These are phyloP conservation scores for Akanthomyces muscarius DNA, from an alignment of 2,329 filamentous ascomycete genomes.

Conservation along the genomic window DNA sequence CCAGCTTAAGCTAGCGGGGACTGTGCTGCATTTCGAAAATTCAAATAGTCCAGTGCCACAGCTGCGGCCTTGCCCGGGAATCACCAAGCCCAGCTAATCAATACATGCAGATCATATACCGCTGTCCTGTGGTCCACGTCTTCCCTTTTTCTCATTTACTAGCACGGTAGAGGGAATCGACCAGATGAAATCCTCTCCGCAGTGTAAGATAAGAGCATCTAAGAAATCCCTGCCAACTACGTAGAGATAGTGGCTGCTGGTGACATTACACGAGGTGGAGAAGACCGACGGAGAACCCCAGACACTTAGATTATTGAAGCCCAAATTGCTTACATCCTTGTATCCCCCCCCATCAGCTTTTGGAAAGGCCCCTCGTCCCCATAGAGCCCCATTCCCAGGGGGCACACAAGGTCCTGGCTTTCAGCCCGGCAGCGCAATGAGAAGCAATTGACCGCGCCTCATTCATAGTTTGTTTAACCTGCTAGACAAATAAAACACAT, in stretches of 20 bases:
- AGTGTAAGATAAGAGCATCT: not conserved
- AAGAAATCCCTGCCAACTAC: not conserved
- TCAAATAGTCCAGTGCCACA: too few relatives aligned
- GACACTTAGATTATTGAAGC: not conserved
- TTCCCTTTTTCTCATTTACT: too few relatives aligned
- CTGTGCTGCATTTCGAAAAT: too few relatives aligned
- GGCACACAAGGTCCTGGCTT: constrained; percentile 1
- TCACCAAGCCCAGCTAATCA: too few relatives aligned
- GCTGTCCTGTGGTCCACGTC: too few relatives aligned
- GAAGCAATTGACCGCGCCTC: not conserved
- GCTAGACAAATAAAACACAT: not conserved
- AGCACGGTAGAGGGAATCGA: too few relatives aligned
- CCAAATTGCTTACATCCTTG: not conserved
- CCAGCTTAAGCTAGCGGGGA: too few relatives aligned
- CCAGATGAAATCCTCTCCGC: constrained; percentile 5
- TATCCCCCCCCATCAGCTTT: not conserved
- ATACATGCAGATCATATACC: too few relatives aligned
- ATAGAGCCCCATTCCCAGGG: constrained; percentile 2
- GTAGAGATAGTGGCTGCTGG: not conserved
- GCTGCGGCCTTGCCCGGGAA: too few relatives aligned
- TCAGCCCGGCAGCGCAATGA: constrained; percentile 5
- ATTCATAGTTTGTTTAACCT: not conserved
- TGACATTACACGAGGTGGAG: constrained; percentile 1
- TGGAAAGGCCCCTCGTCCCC: not conserved
- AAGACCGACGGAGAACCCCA: not conserved